These are phyloP conservation scores for Penicillium paxilli DNA, from an alignment of 495 filamentous ascomycete species.

Conservation along the genomic window DNA sequence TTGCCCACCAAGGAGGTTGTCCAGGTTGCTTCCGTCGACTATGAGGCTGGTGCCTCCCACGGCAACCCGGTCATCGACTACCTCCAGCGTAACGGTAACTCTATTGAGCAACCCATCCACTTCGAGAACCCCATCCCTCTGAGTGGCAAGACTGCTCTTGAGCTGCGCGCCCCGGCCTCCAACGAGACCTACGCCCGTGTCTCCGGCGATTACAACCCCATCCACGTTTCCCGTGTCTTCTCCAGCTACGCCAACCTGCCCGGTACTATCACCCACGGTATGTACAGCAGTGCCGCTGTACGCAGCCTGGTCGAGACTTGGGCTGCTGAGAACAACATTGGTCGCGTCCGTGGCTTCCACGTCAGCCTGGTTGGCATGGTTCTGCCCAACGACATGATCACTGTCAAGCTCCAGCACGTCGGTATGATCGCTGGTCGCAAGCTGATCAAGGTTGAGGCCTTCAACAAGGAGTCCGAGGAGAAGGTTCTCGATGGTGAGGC, in stretches of 20 bases:
- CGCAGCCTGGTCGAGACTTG: constrained; percentile 97
- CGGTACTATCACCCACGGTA: constrained; percentile 96
- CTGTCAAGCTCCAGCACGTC: constrained; percentile 91
- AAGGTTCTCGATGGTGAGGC: constrained; percentile 94
- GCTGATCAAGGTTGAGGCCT: constrained; percentile 97
- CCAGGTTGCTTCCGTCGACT: constrained; percentile 92
- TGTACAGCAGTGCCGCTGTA: constrained; percentile 99
- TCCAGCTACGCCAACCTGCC: constrained; percentile 91
- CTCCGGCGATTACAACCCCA: constrained; percentile 97
- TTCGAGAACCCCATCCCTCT: constrained; percentile 97
- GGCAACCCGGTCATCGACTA: constrained; percentile 98
- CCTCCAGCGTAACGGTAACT: constrained; percentile 85
- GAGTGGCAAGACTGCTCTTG: constrained; percentile 84
- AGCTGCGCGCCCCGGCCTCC: constrained; percentile 86
- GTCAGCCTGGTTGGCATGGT: constrained; percentile 97
- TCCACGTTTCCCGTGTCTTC: constrained; percentile 97
- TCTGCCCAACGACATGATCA: constrained; percentile 89
- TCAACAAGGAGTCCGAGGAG: constrained; percentile 90
- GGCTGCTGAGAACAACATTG: constrained; percentile 98
- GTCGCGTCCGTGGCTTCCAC: constrained; percentile 95
- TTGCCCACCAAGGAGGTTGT: constrained; percentile 97
- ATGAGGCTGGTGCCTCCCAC: constrained; percentile 83
- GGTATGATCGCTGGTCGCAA: constrained; percentile 98
- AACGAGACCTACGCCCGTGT: constrained; percentile 98
- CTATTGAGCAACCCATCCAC: constrained; percentile 93